Evolutionary conservation across 768 basidiomycete species (phyloP), one percentile per base, ranked within the genome.

Genomic region (Mycena galericulata): DNA sequence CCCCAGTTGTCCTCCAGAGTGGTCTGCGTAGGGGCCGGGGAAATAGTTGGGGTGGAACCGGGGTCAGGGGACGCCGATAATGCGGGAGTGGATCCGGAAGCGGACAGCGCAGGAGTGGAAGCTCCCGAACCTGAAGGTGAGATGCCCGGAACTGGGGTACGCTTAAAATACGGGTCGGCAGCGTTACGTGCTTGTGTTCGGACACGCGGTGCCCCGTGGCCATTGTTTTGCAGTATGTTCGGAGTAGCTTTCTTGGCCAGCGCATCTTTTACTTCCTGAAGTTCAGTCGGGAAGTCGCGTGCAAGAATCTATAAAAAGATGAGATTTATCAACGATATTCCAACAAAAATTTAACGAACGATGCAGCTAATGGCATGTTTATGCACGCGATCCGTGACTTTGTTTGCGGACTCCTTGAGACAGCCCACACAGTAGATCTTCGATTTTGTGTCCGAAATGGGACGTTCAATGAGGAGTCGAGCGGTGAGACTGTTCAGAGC

Each of bases 201-300:
- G n/a, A 55, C 38, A 27, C 54, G 36, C 4, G 54, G 56, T 6
- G 58, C 58, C 11, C 58, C 58, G 32, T 49, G n/a, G 22, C 58
- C 58, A 24, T 50, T 12, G 17, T 60, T 60, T 49, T 34, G 45
- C 3, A 60, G 58, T 4, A 60, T 20, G 7, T 4, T 29, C 18
- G 34, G 46, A 20, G 58, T 60, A 4, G 58, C 45, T 18, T 60
- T 60, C 12, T 15, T 10, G 18, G 47, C 32, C 17, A 60, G 30
- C 3, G 45, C 58, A 12, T 15, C 5, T 34, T 32, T 29, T 15
- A 60, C 58, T 22, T 49, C 46, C 1, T 18, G 34, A 17, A 18
- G 14, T 24, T 60, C 58, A 26, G n/a, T 49, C 3, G 46, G 58
- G 34, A 60, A 60, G 46, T 60, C 56, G 41, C 56, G 41, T 22